Base-by-base conservation (phyloP, 352 stramenopile species). In the Discostella stelligera region DNA sequence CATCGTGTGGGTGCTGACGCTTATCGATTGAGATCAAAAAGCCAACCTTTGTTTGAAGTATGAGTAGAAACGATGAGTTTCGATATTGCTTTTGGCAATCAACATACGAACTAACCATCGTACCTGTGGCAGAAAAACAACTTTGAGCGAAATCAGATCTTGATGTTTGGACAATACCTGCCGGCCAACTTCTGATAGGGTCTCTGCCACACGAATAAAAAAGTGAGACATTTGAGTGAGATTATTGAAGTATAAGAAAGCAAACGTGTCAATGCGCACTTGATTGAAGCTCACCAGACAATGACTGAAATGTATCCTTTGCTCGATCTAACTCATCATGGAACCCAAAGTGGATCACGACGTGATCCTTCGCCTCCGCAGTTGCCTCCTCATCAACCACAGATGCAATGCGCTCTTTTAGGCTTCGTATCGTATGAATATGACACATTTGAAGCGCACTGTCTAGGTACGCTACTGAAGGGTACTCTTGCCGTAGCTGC, bases 321-420 rank as follows among this genome's bases (percentile, higher is more conserved):
- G 81, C 83, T n/a, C 54, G 37, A 83, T 93, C 87, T n/a, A 94
- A 68, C 52, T 93, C 75, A 50, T 87, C 77, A 59, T 91, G 55
- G 69, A 92, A 92, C 3, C 87, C 89, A 44, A 74, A 77, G 44
- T 89, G 71, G 37, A 94, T 87, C 6, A 80, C 74, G n/a, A 92
- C 80, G 16, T 75, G 67, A 54, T 85, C 75, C 37, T 87, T 86
- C 5, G 39, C 67, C 54, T 91, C 77, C 0, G 62, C 69, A 11
- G 80, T 92, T 20, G 81, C 25, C 63, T 91, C 84, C 27, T 90
- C 76, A 72, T 94, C 86, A 21, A 94, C 71, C 21, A 88, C 71
- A 13, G 64, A 62, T 37, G 75, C 68, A 37, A 94, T 90, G 11
- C 80, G 78, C 32, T 90, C 68, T 25, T 76, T 74, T 20, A 94